Conservation (phyloP, 1,284 basidiomycete genomes). For the Tremellales sp. region DNA sequence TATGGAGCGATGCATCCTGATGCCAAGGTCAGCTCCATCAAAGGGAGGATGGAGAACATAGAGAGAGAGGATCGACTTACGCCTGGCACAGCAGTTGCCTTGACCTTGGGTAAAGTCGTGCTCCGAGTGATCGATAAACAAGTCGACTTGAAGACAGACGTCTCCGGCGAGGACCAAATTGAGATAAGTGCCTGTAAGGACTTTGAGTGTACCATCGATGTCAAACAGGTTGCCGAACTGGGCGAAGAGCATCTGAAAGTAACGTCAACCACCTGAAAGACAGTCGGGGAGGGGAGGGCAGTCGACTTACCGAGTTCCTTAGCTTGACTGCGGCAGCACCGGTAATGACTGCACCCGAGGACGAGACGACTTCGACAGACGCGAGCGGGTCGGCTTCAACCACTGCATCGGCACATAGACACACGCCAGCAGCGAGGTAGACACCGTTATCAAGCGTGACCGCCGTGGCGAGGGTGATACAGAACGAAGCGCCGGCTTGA, state of each 20-base stretch:
- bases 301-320: constrained; percentile 9
- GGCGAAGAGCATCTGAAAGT: not conserved
- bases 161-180: not conserved
- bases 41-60: not conserved
- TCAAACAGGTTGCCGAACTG: not conserved
- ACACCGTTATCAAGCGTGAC: not conserved
- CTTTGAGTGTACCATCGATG: too few relatives aligned
- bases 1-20: not conserved
- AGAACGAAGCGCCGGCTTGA: not conserved
- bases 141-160: not conserved
- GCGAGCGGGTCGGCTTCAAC: constrained; percentile 7
- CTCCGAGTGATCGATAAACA: not conserved
- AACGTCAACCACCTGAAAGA: not conserved
- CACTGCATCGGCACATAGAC: constrained; percentile 14
- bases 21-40: too few relatives aligned
- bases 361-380: constrained; percentile 1
- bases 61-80: not conserved
- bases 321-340: constrained; percentile 7
- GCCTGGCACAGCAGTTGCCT: not conserved
- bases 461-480: not conserved
- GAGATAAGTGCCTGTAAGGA: not conserved
- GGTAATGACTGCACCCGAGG: not conserved
- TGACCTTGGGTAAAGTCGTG: not conserved
- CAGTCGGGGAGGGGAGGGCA: not conserved
- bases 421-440: constrained; percentile 11